Percentiles rank a stretch among this genome's conserved stretches.
These are phyloP conservation scores for Fusarium sp. DNA, from an alignment of 2,329 filamentous ascomycete genomes.

Conservation along the genomic window DNA sequence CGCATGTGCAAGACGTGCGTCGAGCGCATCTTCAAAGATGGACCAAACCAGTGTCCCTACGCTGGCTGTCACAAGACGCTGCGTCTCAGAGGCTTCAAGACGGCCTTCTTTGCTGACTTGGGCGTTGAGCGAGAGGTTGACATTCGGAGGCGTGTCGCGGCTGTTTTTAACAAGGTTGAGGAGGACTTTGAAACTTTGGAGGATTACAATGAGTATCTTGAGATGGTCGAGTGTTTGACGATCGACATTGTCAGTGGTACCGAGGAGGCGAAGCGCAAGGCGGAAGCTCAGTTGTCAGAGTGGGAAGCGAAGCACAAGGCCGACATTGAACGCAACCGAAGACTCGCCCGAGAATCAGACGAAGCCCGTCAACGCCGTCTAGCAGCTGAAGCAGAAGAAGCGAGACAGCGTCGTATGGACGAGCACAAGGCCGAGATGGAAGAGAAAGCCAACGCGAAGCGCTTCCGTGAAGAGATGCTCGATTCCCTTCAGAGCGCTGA, in stretches of 20 bases:
- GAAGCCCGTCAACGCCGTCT: constrained; percentile 66
- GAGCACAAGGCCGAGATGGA: constrained; percentile 77
- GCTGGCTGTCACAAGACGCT: constrained; percentile 89
- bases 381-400: constrained; percentile 75
- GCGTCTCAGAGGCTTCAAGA: constrained; percentile 84
- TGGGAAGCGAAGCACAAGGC: constrained; percentile 81
- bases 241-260: constrained; percentile 85
- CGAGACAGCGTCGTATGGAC: constrained; percentile 68
- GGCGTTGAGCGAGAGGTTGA: constrained; percentile 93
- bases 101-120: constrained; percentile 91
- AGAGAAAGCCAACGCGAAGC: constrained; percentile 73
- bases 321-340: constrained; percentile 73
- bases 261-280: constrained; percentile 69
- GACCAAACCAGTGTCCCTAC: constrained; percentile 92
- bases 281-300: constrained; percentile 60
- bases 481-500: constrained; percentile 74
- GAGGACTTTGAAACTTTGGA: constrained; percentile 89
- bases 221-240: constrained; percentile 90
- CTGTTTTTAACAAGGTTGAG: constrained; percentile 87
- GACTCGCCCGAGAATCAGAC: constrained; percentile 67
- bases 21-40: constrained; percentile 91
- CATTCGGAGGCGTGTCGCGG: constrained; percentile 82
- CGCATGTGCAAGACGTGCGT: constrained; percentile 98
- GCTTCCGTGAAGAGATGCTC: constrained; percentile 76
- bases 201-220: constrained; percentile 94